Evolutionary conservation across 2,329 filamentous ascomycete species (phyloP).

Genomic region (Grosmannia clavigera): DNA sequence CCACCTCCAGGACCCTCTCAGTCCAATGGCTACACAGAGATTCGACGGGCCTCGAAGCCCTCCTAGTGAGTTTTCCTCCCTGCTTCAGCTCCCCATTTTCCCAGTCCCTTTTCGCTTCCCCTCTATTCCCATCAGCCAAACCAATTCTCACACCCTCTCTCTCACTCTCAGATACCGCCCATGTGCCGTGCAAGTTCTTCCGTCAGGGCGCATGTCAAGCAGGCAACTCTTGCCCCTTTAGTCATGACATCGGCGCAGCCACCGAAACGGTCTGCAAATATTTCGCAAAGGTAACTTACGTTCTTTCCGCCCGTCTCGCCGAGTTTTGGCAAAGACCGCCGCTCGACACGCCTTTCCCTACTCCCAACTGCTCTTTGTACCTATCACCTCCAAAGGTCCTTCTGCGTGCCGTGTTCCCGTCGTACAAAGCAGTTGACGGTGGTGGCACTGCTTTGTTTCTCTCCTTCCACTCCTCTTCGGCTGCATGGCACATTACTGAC

Average conservation of each 20-base stretch:
- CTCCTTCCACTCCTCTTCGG: background rate
- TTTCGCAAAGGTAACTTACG: constrained; percentile 72
- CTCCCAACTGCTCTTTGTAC: background rate
- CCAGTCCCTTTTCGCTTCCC: background rate
- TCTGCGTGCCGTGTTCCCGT: background rate
- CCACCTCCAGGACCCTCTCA: constrained; percentile 18
- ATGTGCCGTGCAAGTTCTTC: constrained; percentile 99
- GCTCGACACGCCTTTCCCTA: background rate
- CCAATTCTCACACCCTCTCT: background rate
- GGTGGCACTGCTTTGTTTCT: background rate
- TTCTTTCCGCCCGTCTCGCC: background rate
- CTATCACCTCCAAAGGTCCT: background rate
- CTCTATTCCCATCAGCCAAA: background rate
- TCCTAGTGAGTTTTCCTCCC: constrained; percentile 37
- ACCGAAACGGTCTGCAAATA: constrained; percentile 94
- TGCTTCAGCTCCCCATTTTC: background rate
- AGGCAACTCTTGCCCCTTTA: constrained; percentile 89
- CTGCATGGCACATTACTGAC: background rate
- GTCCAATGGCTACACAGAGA: constrained; percentile 26
- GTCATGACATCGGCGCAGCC: constrained; percentile 77
- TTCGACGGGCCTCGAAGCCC: constrained; percentile 52
- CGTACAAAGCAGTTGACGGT: background rate
- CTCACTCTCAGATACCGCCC: constrained; percentile 61
- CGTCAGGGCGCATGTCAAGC: constrained; percentile 92
- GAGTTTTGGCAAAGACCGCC: background rate